Evolutionary conservation across 2,329 filamentous ascomycete species (phyloP).

Genomic region (Calonectria pteridis): DNA sequence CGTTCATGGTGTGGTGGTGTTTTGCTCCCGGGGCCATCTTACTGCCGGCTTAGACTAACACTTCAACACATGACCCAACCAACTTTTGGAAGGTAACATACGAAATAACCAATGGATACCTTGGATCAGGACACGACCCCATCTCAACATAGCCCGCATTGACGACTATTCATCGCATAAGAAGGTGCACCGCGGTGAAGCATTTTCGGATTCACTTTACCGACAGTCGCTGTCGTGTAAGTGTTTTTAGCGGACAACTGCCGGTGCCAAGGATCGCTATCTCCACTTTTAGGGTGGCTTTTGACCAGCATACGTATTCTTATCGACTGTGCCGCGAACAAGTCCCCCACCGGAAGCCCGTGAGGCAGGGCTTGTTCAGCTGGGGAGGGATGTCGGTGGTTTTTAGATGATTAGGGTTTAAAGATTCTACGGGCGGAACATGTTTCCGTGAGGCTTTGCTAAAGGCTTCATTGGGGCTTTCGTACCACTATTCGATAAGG

Average conservation of each 20-base stretch:
- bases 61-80: constrained; percentile 21
- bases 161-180: neutral
- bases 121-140: neutral
- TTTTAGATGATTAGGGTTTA: neutral
- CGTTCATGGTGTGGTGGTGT: neutral
- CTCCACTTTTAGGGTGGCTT: constrained; percentile 24
- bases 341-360: neutral
- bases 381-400: neutral
- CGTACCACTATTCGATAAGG: neutral
- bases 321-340: neutral
- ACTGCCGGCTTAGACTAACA: neutral
- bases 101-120: neutral
- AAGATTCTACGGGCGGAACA: neutral
- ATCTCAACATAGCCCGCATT: neutral
- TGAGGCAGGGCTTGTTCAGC: constrained; percentile 11
- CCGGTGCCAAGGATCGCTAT: constrained; percentile 6
- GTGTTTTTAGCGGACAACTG: constrained; percentile 1
- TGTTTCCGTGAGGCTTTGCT: neutral
- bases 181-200: neutral
- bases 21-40: neutral
- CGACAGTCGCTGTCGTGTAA: constrained; percentile 2
- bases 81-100: constrained; percentile 1
- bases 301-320: constrained; percentile 16
- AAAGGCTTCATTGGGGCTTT: neutral
- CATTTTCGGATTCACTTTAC: constrained; percentile 1